A percentile compares a stretch with the other conserved stretches of the same genome.
Conservation (phyloP, 306 rosid species). For the Acmispon strigosus region DNA sequence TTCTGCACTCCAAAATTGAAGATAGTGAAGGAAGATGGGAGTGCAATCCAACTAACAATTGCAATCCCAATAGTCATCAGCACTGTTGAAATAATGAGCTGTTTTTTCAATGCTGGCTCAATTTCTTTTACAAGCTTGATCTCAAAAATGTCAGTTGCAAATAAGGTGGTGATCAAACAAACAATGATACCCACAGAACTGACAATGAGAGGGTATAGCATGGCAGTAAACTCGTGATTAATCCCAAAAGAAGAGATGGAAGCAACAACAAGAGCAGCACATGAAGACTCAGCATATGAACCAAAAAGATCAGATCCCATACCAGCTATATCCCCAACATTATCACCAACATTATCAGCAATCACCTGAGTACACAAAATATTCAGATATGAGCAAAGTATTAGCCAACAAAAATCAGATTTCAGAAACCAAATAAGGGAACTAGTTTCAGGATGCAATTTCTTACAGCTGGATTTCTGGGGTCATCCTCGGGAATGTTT, state of each 20-base stretch:
- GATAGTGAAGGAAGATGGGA: constrained; percentile 84
- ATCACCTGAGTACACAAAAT: constrained; percentile 54
- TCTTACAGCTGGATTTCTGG: constrained; percentile 97
- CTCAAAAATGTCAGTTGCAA: constrained; percentile 94
- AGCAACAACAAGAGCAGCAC: constrained; percentile 98
- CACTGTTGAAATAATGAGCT: constrained; percentile 78
- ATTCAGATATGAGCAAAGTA: not conserved
- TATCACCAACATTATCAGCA: constrained; percentile 96
- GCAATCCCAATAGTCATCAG: constrained; percentile 82
- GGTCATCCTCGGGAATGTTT: constrained; percentile 94
- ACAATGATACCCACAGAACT: constrained; percentile 87
- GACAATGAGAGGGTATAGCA: constrained; percentile 80
- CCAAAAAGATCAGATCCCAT: constrained; percentile 99
- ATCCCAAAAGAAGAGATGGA: constrained; percentile 94
- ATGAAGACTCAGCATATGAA: constrained; percentile 94
- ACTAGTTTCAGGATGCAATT: not conserved
- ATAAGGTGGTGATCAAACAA: constrained; percentile 83
- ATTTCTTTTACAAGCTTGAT: constrained; percentile 89
- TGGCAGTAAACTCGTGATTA: constrained; percentile 77
- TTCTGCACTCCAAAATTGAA: constrained; percentile 81
- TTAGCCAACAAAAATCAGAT: not conserved
- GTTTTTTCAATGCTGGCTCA: constrained; percentile 86
- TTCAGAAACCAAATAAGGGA: not conserved
- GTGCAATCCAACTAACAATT: constrained; percentile 64
- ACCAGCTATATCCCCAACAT: constrained; percentile 98